These are phyloP conservation scores for Candida maltosa DNA, from an alignment of 805 yeast species.

Conservation along the genomic window DNA sequence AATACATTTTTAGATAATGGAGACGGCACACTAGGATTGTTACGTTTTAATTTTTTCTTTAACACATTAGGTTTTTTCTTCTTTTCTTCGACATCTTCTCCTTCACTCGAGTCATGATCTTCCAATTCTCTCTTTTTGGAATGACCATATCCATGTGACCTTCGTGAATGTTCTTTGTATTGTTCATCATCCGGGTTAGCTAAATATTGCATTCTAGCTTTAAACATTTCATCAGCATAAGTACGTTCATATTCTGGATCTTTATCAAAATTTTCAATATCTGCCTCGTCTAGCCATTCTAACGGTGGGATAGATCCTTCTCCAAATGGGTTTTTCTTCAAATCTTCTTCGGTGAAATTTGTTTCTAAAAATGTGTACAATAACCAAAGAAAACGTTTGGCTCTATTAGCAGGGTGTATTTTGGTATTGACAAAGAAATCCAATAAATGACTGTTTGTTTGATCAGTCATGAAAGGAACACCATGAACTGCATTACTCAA, in stretches of 20 bases:
- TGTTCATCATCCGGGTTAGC: constrained; percentile 34
- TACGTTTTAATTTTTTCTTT: constrained; percentile 8
- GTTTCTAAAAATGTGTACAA: constrained; percentile 80
- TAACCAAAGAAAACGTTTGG: constrained; percentile 77
- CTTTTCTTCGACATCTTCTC: constrained; percentile 4
- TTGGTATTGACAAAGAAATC: constrained; percentile 67
- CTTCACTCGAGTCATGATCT: constrained; percentile 1
- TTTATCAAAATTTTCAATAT: constrained; percentile 31
- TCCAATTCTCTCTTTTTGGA: constrained; percentile 9
- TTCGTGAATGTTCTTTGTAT: constrained; percentile 22
- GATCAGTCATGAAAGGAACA: constrained; percentile 36
- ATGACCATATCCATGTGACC: constrained; percentile 16
- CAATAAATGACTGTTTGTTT: constrained; percentile 47
- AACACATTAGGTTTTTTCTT: neutral
- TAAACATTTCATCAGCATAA: constrained; percentile 47
- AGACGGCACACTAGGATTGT: constrained; percentile 11
- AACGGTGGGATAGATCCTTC: constrained; percentile 34
- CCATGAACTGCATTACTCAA: constrained; percentile 62
- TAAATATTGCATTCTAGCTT: constrained; percentile 36
- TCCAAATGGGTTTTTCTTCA: constrained; percentile 59
- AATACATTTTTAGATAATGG: constrained; percentile 12
- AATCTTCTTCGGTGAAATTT: constrained; percentile 48
- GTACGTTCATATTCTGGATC: constrained; percentile 49
- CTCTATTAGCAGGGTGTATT: constrained; percentile 63
- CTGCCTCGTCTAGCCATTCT: constrained; percentile 25